phyloP scores from a whole-genome alignment of 83 land plant species.

The Diphasiastrum complanatum region DNA sequence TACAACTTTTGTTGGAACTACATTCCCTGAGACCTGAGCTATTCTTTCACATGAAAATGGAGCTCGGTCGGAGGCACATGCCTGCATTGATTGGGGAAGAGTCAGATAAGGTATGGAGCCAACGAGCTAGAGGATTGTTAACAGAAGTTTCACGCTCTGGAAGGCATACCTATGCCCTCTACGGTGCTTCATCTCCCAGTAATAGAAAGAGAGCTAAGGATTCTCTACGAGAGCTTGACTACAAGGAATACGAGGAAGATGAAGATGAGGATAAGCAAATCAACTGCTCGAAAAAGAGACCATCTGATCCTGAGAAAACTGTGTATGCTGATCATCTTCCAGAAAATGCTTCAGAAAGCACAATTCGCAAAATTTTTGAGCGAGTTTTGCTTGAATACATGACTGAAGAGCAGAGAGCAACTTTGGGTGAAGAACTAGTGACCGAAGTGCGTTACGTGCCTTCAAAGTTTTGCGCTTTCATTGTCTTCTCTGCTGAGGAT shows the following conservation, averaged over 20 bases:
- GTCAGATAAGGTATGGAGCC: slow-evolving; percentile 4
- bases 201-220: slow-evolving; percentile 4
- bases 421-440: slow-evolving; percentile 22
- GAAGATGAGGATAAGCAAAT: slow-evolving; percentile 10
- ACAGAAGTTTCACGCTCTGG: slow-evolving; percentile 10
- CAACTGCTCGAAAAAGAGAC: slow-evolving; percentile 10
- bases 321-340: slow-evolving; percentile 36
- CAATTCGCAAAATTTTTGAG: slow-evolving; percentile 30
- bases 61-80: slow-evolving; percentile 25
- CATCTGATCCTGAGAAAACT: slow-evolving; percentile 38
- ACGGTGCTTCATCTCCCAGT: slow-evolving; percentile 3
- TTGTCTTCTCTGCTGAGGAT: slow-evolving; percentile 28
- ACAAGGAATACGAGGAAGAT: slow-evolving; percentile 22
- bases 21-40: slow-evolving; percentile 26
- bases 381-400: slow-evolving; percentile 21
- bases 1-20: slow-evolving; percentile 35
- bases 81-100: slow-evolving; percentile 22
- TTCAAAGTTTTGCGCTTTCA: slow-evolving; percentile 31
- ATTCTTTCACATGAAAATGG: slow-evolving; percentile 35
- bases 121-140: neutral
- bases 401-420: slow-evolving; percentile 12
- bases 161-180: neutral
- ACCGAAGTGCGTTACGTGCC: slow-evolving; percentile 31
- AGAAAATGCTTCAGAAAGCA: slow-evolving; percentile 24
- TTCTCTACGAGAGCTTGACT: slow-evolving; percentile 1